These are phyloP conservation scores for Senecio squalidus DNA, from an alignment of 140 eudicot genomes.

Conservation along the genomic window DNA sequence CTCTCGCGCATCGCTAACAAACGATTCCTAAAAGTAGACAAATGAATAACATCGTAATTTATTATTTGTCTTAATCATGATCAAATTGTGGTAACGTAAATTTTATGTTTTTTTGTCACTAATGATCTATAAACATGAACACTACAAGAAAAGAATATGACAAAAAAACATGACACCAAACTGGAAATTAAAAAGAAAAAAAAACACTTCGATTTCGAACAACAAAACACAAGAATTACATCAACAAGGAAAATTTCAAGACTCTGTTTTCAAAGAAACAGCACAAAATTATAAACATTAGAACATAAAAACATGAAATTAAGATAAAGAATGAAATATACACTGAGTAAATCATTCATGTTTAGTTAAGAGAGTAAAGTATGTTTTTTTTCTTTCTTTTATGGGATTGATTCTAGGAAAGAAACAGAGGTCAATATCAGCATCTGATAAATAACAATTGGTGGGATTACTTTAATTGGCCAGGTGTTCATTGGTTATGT, in stretches of 20 bases:
- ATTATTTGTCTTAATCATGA: background rate
- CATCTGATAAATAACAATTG: background rate
- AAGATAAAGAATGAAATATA: background rate
- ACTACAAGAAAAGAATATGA: background rate
- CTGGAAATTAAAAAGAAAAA: background rate
- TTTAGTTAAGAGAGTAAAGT: conserved; percentile 6
- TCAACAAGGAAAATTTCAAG: too few species aligned
- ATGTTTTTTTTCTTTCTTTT: too few species aligned
- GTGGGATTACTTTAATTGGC: background rate
- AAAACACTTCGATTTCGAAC: background rate
- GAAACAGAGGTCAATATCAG: conserved; percentile 13
- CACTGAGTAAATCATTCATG: conserved; percentile 16
- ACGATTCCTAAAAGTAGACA: conserved; percentile 45
- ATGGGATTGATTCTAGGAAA: too few species aligned
- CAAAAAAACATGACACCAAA: background rate
- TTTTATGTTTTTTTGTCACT: too few species aligned
- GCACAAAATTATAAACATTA: background rate
- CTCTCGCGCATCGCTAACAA: conserved; percentile 44
- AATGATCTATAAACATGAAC: background rate
- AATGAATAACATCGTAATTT: background rate
- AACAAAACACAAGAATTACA: background rate
- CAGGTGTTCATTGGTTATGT: conserved; percentile 1
- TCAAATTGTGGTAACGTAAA: too few species aligned
- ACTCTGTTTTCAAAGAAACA: too few species aligned
- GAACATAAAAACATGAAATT: background rate